A percentile compares a stretch with the other conserved stretches of the same genome.
Evolutionary conservation across 2,329 filamentous ascomycete genomes (phyloP).

Genomic region (Helotiales sp.): DNA sequence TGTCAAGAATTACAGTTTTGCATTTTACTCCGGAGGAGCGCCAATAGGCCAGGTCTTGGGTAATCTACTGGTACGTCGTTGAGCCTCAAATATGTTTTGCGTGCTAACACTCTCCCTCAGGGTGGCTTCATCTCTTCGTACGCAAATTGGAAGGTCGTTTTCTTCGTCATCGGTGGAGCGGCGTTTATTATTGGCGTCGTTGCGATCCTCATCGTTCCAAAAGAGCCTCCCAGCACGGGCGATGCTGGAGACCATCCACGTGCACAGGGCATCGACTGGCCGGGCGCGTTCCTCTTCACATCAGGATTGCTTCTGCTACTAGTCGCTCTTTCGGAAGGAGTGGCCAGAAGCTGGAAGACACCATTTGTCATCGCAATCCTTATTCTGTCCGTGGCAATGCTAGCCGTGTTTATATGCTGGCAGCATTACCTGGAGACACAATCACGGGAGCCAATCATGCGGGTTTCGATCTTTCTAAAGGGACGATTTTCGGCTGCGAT

Average conservation of each 20-base stretch:
- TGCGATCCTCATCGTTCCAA: slow-evolving; percentile 60
- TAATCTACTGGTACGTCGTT: slow-evolving; percentile 41
- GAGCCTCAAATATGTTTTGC: slow-evolving; percentile 34
- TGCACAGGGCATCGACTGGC: slow-evolving; percentile 60
- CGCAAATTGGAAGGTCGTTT: slow-evolving; percentile 65
- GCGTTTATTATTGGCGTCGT: slow-evolving; percentile 56
- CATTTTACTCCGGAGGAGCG: slow-evolving; percentile 62
- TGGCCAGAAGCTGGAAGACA: slow-evolving; percentile 65
- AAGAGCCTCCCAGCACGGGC: slow-evolving; percentile 39
- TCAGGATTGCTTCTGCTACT: slow-evolving; percentile 60
- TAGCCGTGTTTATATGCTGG: slow-evolving; percentile 20
- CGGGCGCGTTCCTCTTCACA: slow-evolving; percentile 64
- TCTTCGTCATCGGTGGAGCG: slow-evolving; percentile 63
- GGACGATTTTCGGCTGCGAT: slow-evolving; percentile 62
- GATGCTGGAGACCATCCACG: slow-evolving; percentile 1
- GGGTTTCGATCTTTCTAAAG: slow-evolving; percentile 63
- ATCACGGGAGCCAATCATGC: slow-evolving; percentile 59
- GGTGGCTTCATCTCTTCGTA: slow-evolving; percentile 63
- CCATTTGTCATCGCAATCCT: slow-evolving; percentile 61
- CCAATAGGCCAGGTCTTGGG: slow-evolving; percentile 65
- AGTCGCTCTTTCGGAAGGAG: slow-evolving; percentile 68
- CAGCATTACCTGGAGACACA: slow-evolving; percentile 53
- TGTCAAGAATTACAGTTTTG: slow-evolving; percentile 71
- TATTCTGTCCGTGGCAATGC: slow-evolving; percentile 54
- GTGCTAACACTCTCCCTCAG: slow-evolving; percentile 32